Conservation (phyloP, 2,329 filamentous ascomycete genomes). For the Botrytis squamosa region DNA sequence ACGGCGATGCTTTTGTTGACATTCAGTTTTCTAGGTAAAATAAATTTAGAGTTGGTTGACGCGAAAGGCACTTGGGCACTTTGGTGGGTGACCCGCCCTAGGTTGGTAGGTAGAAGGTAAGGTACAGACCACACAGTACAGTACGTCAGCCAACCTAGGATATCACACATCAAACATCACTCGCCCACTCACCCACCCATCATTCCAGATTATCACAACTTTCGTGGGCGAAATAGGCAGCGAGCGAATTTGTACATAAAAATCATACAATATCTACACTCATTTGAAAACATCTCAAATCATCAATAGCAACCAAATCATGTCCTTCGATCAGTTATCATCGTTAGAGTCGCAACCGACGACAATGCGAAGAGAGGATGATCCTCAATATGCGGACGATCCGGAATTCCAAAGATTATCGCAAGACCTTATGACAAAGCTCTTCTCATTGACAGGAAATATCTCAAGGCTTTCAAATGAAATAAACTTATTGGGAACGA, state of each 20-base stretch:
- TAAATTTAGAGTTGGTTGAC: constrained; percentile 24
- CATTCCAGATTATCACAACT: neutral
- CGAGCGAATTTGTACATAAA: constrained; percentile 10
- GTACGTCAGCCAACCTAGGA: neutral
- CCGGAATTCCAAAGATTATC: constrained; percentile 86
- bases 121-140: constrained; percentile 21
- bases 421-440: constrained; percentile 78
- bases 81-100: constrained; percentile 4
- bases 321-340: constrained; percentile 91
- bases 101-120: neutral
- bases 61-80: constrained; percentile 7
- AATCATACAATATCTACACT: neutral
- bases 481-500: constrained; percentile 81
- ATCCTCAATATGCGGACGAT: constrained; percentile 80
- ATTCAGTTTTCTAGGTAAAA: constrained; percentile 30
- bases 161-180: neutral
- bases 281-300: neutral
- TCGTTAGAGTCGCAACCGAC: constrained; percentile 79
- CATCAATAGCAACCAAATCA: constrained; percentile 42
- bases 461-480: constrained; percentile 83
- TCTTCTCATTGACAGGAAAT: constrained; percentile 86
- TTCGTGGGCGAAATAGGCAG: constrained; percentile 24
- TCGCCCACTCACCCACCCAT: neutral
- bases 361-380: constrained; percentile 64
- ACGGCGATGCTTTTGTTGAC: constrained; percentile 30